phyloP scores from a whole-genome alignment of 768 basidiomycete genomes.

The Astraeus odoratus region DNA sequence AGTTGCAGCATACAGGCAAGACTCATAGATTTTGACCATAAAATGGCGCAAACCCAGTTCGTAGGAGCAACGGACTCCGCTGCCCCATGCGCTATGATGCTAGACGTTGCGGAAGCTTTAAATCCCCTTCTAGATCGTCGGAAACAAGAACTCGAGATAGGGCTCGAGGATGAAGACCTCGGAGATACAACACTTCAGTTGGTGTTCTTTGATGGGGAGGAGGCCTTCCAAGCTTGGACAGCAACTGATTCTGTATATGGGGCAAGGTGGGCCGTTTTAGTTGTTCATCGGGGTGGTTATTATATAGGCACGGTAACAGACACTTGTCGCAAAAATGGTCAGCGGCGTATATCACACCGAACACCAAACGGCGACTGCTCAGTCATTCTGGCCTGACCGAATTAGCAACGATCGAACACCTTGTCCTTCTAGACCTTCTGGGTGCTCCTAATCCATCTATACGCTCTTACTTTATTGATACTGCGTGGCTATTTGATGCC shows the following conservation, averaged over 20 bases:
- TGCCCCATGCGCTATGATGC: slow-evolving; percentile 88
- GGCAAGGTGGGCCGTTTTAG: slow-evolving; percentile 54
- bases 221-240: slow-evolving; percentile 90
- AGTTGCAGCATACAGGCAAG: not conserved
- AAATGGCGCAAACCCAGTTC: slow-evolving; percentile 47
- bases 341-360: slow-evolving; percentile 54
- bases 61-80: slow-evolving; percentile 97
- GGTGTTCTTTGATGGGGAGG: slow-evolving; percentile 96
- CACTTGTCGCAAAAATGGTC: slow-evolving; percentile 88
- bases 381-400: slow-evolving; percentile 48
- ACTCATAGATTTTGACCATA: slow-evolving; percentile 8
- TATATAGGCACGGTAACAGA: slow-evolving; percentile 34
- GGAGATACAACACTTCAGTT: slow-evolving; percentile 84
- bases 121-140: slow-evolving; percentile 64
- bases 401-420: slow-evolving; percentile 76
- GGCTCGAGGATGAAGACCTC: slow-evolving; percentile 71
- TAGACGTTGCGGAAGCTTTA: slow-evolving; percentile 84
- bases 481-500: slow-evolving; percentile 88
- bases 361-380: slow-evolving; percentile 53
- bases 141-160: slow-evolving; percentile 43
- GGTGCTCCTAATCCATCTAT: slow-evolving; percentile 73
- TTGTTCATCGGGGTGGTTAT: not conserved
- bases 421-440: slow-evolving; percentile 89
- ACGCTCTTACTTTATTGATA: slow-evolving; percentile 76
- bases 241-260: slow-evolving; percentile 89